Conservation (phyloP, 345 rosid species). For the Capsella bursapastoris region DNA sequence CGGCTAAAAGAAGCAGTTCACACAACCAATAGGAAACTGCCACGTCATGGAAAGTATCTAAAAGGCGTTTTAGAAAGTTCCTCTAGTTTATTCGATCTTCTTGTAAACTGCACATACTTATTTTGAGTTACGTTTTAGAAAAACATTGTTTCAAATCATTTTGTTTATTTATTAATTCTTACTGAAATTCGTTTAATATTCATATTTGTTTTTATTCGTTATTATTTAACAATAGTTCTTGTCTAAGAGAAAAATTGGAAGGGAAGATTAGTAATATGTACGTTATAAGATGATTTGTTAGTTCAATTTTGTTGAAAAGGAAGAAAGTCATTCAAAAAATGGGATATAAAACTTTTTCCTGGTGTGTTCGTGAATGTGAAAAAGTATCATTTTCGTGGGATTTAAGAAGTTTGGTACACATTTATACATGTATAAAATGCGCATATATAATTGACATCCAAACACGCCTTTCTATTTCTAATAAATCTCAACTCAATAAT, state of each 20-base stretch:
- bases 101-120: slow-evolving; percentile 21
- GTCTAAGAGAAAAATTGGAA: not conserved
- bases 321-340: slow-evolving; percentile 12
- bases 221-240: not conserved
- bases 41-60: slow-evolving; percentile 30
- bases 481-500: not conserved
- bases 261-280: slow-evolving; percentile 7
- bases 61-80: slow-evolving; percentile 14
- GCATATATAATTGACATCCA: not conserved
- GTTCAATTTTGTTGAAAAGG: slow-evolving; percentile 25
- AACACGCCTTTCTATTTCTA: not conserved
- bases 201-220: not conserved
- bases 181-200: slow-evolving; percentile 6
- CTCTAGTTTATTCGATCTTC: slow-evolving; percentile 32
- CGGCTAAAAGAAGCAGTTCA: slow-evolving; percentile 40
- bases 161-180: not conserved
- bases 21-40: slow-evolving; percentile 12
- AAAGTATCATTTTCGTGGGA: slow-evolving; percentile 15
- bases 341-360: not conserved
- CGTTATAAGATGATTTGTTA: slow-evolving; percentile 26
- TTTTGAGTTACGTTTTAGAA: slow-evolving; percentile 20
- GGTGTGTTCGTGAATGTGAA: not conserved
- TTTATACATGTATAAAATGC: not conserved
- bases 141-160: slow-evolving; percentile 27
- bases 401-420: slow-evolving; percentile 14